These are phyloP conservation scores for Ampelocalamus luodianensis DNA, from an alignment of 176 grass and related monocot genomes.

Conservation along the genomic window DNA sequence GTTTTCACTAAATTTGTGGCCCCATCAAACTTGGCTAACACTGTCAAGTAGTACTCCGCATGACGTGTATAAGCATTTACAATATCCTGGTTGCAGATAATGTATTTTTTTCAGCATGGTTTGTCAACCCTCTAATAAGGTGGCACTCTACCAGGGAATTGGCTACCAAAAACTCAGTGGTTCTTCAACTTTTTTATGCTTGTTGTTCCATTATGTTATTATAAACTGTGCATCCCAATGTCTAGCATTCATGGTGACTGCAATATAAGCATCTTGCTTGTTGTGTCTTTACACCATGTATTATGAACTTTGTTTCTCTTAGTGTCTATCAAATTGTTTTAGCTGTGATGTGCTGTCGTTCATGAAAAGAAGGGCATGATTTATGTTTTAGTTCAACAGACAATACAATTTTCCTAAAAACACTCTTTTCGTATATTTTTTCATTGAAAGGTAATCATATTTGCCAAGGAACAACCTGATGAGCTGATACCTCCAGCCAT, in stretches of 20 bases:
- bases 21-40: background rate
- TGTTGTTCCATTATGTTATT: background rate
- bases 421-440: slow-evolving; percentile 3
- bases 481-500: slow-evolving; percentile 50
- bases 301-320: slow-evolving; percentile 6
- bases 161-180: background rate
- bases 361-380: background rate
- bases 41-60: background rate
- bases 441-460: slow-evolving; percentile 54
- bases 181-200: background rate
- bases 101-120: slow-evolving; percentile 16
- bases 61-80: background rate
- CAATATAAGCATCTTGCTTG: slow-evolving; percentile 7
- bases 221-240: background rate
- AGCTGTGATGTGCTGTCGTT: background rate
- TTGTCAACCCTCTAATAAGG: background rate
- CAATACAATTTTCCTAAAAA: slow-evolving; percentile 12
- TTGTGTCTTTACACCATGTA: background rate
- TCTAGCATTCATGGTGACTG: background rate
- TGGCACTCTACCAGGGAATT: background rate
- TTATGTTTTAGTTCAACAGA: slow-evolving; percentile 16
- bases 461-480: slow-evolving; percentile 57
- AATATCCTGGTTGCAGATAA: background rate
- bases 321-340: background rate
- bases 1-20: background rate